A percentile compares a stretch with the other conserved stretches of the same genome.
These are phyloP conservation scores for Cutaneotrichosporon sp. DNA, from an alignment of 1,284 basidiomycete genomes.

Conservation along the genomic window DNA sequence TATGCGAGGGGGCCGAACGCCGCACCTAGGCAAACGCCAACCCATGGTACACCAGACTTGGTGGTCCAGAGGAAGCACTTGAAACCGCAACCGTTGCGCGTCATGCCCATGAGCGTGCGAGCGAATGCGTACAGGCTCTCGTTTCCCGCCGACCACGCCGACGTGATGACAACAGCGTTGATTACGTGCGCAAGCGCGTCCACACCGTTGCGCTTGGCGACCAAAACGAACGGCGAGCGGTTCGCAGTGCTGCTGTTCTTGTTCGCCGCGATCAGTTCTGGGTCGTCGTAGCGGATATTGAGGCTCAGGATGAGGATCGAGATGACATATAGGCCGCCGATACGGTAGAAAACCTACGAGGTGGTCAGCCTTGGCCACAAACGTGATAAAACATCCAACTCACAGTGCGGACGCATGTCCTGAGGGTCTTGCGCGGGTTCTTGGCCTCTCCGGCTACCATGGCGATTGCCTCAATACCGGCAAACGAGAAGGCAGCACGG, in stretches of 20 bases:
- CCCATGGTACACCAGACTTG: conserved; percentile 67
- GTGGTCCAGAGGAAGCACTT: conserved; percentile 60
- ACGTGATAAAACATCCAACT: too few species aligned
- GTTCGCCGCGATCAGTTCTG: conserved; percentile 56
- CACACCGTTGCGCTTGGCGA: conserved; percentile 64
- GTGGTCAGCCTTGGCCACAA: too few species aligned
- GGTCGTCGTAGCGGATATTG: conserved; percentile 51
- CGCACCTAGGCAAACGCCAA: conserved; percentile 62
- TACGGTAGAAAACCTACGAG: conserved; percentile 61
- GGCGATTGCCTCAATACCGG: conserved; percentile 50
- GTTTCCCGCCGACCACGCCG: conserved; percentile 49
- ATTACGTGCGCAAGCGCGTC: conserved; percentile 65
- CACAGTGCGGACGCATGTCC: conserved; percentile 66
- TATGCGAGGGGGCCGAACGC: conserved; percentile 60
- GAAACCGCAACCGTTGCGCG: conserved; percentile 59
- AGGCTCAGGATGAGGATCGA: conserved; percentile 22
- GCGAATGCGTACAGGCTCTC: conserved; percentile 31
- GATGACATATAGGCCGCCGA: conserved; percentile 61
- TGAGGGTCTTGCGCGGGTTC: conserved; percentile 68
- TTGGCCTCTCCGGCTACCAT: conserved; percentile 53
- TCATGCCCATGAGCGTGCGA: conserved; percentile 55
- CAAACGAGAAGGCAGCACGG: conserved; percentile 39
- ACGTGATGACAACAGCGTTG: conserved; percentile 64
- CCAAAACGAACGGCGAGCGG: conserved; percentile 78
- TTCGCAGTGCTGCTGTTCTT: conserved; percentile 62